A percentile compares a stretch with the other conserved stretches of the same genome.
Conservation (phyloP, 169 alveolate species). For the Plasmodium ovale region DNA sequence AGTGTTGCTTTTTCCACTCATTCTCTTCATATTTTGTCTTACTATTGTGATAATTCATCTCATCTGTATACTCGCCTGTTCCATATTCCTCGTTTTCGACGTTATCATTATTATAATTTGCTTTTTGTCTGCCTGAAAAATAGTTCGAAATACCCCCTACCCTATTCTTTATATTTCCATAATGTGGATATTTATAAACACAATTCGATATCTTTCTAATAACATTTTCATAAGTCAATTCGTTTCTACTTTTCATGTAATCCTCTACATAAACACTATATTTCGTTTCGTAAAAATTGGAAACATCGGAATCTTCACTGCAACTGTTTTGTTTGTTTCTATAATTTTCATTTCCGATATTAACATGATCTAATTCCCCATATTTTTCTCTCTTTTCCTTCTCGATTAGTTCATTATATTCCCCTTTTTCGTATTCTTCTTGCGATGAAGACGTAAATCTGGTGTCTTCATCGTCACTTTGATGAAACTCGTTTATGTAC, state of each 20-base stretch:
- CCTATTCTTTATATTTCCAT: slow-evolving; percentile 30
- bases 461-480: slow-evolving; percentile 7
- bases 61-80: neutral
- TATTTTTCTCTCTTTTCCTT: neutral
- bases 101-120: slow-evolving; percentile 9
- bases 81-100: neutral
- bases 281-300: slow-evolving; percentile 33
- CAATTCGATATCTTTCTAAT: slow-evolving; percentile 57
- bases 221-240: slow-evolving; percentile 70
- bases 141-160: neutral
- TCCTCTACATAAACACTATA: slow-evolving; percentile 30
- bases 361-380: neutral
- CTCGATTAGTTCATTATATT: neutral
- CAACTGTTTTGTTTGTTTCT: neutral
- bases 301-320: neutral
- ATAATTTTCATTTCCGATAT: slow-evolving; percentile 1
- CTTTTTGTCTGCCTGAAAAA: neutral
- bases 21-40: neutral
- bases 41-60: neutral
- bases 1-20: neutral
- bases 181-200: slow-evolving; percentile 65
- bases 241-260: slow-evolving; percentile 65
- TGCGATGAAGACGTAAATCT: slow-evolving; percentile 11
- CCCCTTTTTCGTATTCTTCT: slow-evolving; percentile 25
- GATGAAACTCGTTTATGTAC: slow-evolving; percentile 47